phyloP scores from a whole-genome alignment of 148 eudicot genomes.

The Salicornia ramosissima region DNA sequence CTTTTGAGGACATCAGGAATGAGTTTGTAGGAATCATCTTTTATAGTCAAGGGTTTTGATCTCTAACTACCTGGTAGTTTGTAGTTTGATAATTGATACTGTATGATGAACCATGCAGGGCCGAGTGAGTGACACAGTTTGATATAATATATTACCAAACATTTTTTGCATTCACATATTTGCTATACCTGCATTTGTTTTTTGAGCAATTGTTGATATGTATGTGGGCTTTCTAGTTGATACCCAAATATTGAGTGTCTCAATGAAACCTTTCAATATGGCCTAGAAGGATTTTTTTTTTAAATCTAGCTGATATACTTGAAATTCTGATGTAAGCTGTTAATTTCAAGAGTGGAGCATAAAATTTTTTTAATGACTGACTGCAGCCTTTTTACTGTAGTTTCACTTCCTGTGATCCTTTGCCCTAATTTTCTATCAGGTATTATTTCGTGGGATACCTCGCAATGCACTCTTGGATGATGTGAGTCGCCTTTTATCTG shows the following conservation, averaged over 20 bases:
- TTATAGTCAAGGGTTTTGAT: no score
- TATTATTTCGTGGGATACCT: constrained; percentile 59
- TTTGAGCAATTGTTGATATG: background rate
- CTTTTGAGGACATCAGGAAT: no score
- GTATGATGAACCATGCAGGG: background rate
- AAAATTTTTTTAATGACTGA: no score
- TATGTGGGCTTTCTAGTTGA: background rate
- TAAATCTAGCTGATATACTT: background rate
- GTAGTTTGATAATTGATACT: no score
- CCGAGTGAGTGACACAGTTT: background rate
- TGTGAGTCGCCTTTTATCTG: constrained; percentile 57
- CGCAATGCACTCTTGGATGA: constrained; percentile 46
- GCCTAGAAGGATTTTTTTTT: background rate
- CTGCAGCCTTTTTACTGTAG: background rate
- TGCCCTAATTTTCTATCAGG: constrained; percentile 26
- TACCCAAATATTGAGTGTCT: background rate
- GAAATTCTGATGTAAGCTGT: no score
- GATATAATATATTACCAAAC: background rate
- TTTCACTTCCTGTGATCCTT: background rate
- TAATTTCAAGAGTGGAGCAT: background rate
- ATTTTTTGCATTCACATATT: no score
- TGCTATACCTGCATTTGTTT: no score
- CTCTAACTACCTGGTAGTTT: background rate
- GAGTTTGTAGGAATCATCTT: background rate
- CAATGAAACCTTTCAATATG: background rate